These are phyloP conservation scores for Suhomyces bokatorum DNA, from an alignment of 1,139 yeast species.

Conservation along the genomic window DNA sequence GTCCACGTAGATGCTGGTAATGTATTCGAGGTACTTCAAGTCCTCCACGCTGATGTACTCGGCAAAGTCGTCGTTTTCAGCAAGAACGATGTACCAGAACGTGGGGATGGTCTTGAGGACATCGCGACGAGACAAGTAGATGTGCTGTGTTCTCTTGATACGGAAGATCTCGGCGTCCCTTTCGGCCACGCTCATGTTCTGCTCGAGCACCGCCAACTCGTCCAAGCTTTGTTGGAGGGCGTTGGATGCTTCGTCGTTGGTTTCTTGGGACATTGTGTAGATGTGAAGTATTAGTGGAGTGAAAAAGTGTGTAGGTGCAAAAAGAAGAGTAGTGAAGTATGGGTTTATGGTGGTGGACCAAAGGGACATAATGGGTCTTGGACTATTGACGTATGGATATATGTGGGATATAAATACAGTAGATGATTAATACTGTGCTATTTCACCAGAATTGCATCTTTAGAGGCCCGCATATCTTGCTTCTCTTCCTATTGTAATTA, in stretches of 20 bases:
- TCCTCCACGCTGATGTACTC: slow-evolving; percentile 69
- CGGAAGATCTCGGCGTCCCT: slow-evolving; percentile 53
- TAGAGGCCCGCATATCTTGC: too few relatives aligned
- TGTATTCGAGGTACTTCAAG: slow-evolving; percentile 62
- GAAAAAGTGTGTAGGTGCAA: slow-evolving; percentile 4
- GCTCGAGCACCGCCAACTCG: slow-evolving; percentile 56
- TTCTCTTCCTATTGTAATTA: too few relatives aligned
- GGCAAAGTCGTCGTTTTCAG: slow-evolving; percentile 75
- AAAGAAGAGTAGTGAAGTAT: not conserved
- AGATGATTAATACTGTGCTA: too few relatives aligned
- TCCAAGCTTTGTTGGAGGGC: slow-evolving; percentile 18
- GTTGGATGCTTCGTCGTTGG: slow-evolving; percentile 5
- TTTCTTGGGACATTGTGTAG: slow-evolving; percentile 8
- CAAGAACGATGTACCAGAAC: slow-evolving; percentile 76
- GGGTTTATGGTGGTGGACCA: too few relatives aligned
- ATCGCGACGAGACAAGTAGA: slow-evolving; percentile 51
- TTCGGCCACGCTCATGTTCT: slow-evolving; percentile 55
- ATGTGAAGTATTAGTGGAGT: slow-evolving; percentile 24
- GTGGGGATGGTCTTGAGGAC: slow-evolving; percentile 53
- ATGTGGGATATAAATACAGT: too few relatives aligned
- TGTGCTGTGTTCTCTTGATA: slow-evolving; percentile 48
- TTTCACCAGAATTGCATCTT: too few relatives aligned
- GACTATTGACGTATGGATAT: too few relatives aligned
- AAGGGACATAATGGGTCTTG: too few relatives aligned
- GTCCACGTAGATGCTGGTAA: slow-evolving; percentile 56